Percentiles rank a stretch among this genome's conserved stretches.
phyloP scores from a whole-genome alignment of 1,284 basidiomycete genomes.

The Rugosomyces carneus region DNA sequence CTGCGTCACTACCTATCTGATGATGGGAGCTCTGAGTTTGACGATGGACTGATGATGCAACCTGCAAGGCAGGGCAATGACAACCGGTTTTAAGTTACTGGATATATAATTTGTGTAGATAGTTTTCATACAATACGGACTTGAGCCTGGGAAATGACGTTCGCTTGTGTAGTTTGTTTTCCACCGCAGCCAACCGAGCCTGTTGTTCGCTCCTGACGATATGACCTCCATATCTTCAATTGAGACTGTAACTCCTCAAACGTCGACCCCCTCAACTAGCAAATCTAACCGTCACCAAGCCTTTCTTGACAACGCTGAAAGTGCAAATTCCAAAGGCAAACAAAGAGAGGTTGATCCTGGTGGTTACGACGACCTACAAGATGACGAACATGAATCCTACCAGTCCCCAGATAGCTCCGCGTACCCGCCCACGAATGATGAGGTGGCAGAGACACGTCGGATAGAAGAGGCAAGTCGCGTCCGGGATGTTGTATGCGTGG shows the following conservation, averaged over 20 bases:
- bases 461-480: conserved; percentile 54
- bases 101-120: neutral
- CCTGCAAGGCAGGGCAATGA: conserved; percentile 19
- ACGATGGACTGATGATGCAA: conserved; percentile 39
- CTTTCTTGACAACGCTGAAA: conserved; percentile 25
- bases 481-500: neutral
- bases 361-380: conserved; percentile 22
- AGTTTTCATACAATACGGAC: neutral
- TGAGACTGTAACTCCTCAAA: conserved; percentile 23
- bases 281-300: conserved; percentile 17
- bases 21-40: conserved; percentile 40
- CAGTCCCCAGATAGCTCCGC: conserved; percentile 25
- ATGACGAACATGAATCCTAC: conserved; percentile 22
- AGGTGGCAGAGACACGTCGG: conserved; percentile 56
- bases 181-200: neutral
- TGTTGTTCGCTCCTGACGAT: neutral
- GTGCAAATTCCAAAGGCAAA: conserved; percentile 21
- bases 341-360: conserved; percentile 16
- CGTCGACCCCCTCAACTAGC: conserved; percentile 28
- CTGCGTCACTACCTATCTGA: conserved; percentile 49
- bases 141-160: neutral
- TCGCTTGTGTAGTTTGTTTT: neutral
- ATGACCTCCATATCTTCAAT: conserved; percentile 22
- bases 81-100: conserved; percentile 23
- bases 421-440: conserved; percentile 65